Base-by-base conservation (phyloP, 805 yeast species). In the Groenewaldozyma tartarivorans region DNA sequence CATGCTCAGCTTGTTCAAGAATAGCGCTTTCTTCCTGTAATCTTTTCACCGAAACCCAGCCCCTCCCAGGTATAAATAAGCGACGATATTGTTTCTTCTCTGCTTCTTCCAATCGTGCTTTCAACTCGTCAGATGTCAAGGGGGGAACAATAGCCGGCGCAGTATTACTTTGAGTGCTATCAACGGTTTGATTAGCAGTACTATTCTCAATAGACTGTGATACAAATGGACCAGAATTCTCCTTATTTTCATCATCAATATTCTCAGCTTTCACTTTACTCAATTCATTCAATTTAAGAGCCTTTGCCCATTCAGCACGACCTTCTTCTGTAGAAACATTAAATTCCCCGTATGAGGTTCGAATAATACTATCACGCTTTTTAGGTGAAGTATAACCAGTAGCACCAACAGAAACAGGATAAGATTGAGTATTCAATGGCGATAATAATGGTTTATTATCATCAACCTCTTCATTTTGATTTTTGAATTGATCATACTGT, bases 31-130 rank as follows among this genome's bases (percentile, higher is more conserved):
- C 50, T 24, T 47, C 47, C 29, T 50, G 50, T 30, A 49, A 34
- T n/a, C 50, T 38, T 21, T 45, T 44, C 13, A 49, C 43, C 7
- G 52, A 48, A 18, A 50, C 44, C 56, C 56, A 52, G 13, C 56
- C 56, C 7, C 53, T 30, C 3, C 52, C 54, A 5, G 56, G 55
- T 22, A 52, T 40, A 20, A 48, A 52, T 16, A 52, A 35, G 18
- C 56, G 46, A n/a, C 55, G 48, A 33, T 51, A 51, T 20, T 52
- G 47, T 38, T 48, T 48, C 21, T 46, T 33, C 33, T 41, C 48
- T 18, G 52, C 54, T 22, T 48, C 56, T 5, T 42, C 44, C 26
- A 42, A 17, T n/a, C 38, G 39, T 13, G 16, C 42, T 18, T 24
- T 11, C 13, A 44, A 24, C 36, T 42, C 45, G 15, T 22, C 42